Evolutionary conservation across 768 basidiomycete species (phyloP).

Genomic region (Hericium coralloides): DNA sequence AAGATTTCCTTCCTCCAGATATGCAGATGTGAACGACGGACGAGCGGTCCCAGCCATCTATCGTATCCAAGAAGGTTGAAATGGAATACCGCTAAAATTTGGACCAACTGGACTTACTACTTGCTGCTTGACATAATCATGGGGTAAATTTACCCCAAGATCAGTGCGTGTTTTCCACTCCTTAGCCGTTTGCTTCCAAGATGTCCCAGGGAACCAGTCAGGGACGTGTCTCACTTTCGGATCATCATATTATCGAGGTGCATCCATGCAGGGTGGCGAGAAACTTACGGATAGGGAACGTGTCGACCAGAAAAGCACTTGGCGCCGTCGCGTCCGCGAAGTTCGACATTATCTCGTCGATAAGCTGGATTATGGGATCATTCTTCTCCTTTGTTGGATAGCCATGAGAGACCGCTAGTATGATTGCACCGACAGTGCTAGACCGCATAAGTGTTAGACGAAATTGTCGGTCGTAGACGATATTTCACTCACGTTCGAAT

Average conservation of each 20-base stretch:
- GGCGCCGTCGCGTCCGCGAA: conserved; percentile 8
- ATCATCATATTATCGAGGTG: neutral
- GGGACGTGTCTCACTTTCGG: conserved; percentile 18
- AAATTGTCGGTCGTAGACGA: too few species aligned
- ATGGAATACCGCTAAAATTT: neutral
- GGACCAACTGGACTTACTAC: conserved; percentile 4
- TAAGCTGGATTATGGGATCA: conserved; percentile 17
- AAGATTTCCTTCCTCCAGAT: conserved; percentile 6
- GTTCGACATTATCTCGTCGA: conserved; percentile 8
- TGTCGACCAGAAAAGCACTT: conserved; percentile 17
- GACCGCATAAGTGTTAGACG: neutral
- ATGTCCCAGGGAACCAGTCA: conserved; percentile 24
- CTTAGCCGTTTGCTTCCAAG: conserved; percentile 14
- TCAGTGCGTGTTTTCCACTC: neutral
- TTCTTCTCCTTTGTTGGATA: conserved; percentile 15
- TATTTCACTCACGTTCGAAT: conserved; percentile 1
- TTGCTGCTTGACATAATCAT: conserved; percentile 6
- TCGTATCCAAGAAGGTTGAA: neutral
- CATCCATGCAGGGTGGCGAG: too few species aligned
- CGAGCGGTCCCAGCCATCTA: conserved; percentile 10
- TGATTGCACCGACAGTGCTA: conserved; percentile 19
- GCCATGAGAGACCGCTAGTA: conserved; percentile 24
- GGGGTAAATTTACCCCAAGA: conserved; percentile 8
- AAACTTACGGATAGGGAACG: conserved; percentile 15
- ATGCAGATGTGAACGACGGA: conserved; percentile 8